A percentile compares a stretch with the other conserved stretches of the same genome.
These are phyloP conservation scores for Colletotrichum liaoningense DNA, from an alignment of 2,329 filamentous ascomycete species.

Conservation along the genomic window DNA sequence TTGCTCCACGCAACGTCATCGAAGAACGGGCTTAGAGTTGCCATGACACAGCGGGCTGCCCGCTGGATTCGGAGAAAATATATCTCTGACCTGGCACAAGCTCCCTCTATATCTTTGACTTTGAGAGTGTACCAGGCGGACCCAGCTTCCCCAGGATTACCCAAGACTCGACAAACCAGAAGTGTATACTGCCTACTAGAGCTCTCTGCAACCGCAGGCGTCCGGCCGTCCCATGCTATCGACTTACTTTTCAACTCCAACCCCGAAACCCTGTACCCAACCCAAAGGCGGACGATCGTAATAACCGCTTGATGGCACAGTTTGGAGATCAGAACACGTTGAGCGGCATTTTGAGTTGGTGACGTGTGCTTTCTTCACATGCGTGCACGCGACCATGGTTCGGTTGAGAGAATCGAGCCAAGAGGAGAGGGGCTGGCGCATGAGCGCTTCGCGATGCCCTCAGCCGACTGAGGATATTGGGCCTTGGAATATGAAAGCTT, in stretches of 20 bases:
- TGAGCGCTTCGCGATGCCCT: neutral
- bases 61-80: slow-evolving; percentile 18
- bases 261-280: slow-evolving; percentile 6
- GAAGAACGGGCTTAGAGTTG: neutral
- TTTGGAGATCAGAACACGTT: slow-evolving; percentile 17
- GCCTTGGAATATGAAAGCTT: neutral
- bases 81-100: slow-evolving; percentile 23
- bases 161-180: neutral
- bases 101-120: slow-evolving; percentile 3
- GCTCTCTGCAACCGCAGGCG: neutral
- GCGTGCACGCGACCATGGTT: slow-evolving; percentile 22
- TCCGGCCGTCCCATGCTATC: neutral
- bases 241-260: neutral
- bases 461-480: neutral
- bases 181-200: neutral
- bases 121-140: neutral
- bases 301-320: slow-evolving; percentile 4
- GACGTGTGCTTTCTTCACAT: slow-evolving; percentile 31
- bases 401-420: neutral
- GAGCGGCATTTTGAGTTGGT: slow-evolving; percentile 25
- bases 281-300: slow-evolving; percentile 18
- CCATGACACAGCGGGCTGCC: slow-evolving; percentile 18
- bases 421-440: neutral
- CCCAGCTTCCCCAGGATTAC: slow-evolving; percentile 17
- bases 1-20: slow-evolving; percentile 22